Percentiles rank a stretch among this genome's conserved stretches.
These are phyloP conservation scores for Coemansia interrupta DNA, from an alignment of 192 early-diverging fungal species.

Conservation along the genomic window DNA sequence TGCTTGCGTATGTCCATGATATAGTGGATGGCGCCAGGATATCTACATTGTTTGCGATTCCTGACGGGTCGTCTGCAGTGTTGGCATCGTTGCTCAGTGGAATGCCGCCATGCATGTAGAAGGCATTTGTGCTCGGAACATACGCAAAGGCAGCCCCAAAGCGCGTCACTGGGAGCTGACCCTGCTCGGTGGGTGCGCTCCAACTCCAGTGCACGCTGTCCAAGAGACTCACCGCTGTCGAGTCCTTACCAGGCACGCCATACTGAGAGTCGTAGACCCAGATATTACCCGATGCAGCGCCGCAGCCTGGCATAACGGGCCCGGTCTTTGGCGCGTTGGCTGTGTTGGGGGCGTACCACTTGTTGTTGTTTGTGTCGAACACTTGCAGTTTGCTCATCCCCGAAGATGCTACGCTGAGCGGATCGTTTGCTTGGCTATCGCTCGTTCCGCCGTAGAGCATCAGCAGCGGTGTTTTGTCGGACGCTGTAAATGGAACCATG, in stretches of 20 bases:
- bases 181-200: constrained; percentile 41
- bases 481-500: constrained; percentile 45
- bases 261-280: constrained; percentile 46
- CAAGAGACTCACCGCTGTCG: constrained; percentile 37
- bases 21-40: constrained; percentile 53
- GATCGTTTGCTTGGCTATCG: constrained; percentile 20
- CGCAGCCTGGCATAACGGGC: constrained; percentile 47
- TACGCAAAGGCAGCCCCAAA: constrained; percentile 46
- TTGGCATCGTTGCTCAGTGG: constrained; percentile 29
- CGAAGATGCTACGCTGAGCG: constrained; percentile 23
- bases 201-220: constrained; percentile 54
- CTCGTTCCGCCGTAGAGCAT: constrained; percentile 52
- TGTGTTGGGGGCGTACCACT: constrained; percentile 47
- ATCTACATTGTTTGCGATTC: constrained; percentile 47
- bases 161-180: constrained; percentile 37
- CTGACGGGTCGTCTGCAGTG: constrained; percentile 20
- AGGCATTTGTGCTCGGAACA: constrained; percentile 17
- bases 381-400: constrained; percentile 31
- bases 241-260: constrained; percentile 8
- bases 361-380: constrained; percentile 40
- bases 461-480: constrained; percentile 31
- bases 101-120: constrained; percentile 54
- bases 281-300: constrained; percentile 27
- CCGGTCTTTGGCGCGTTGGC: constrained; percentile 34
- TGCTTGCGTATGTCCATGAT: constrained; percentile 60